These are phyloP conservation scores for Trematosphaeria pertusa DNA, from an alignment of 2,329 filamentous ascomycete genomes.

Conservation along the genomic window DNA sequence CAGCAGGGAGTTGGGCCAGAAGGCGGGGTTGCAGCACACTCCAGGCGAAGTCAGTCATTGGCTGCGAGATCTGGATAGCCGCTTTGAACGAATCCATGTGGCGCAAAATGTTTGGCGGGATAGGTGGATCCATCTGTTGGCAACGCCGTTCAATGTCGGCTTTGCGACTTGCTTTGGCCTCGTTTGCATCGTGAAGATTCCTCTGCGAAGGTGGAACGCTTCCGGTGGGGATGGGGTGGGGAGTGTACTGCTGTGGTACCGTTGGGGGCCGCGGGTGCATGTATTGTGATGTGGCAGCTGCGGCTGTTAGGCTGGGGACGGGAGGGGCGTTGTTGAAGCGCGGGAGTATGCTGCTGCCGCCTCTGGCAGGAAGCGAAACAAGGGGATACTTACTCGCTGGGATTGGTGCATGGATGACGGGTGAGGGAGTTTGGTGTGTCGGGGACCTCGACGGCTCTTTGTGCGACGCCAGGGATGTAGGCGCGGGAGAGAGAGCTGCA, in stretches of 20 bases:
- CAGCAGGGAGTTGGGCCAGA: constrained; percentile 68
- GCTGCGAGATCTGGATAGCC: constrained; percentile 71
- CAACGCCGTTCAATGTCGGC: constrained; percentile 76
- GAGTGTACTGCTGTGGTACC: constrained; percentile 43
- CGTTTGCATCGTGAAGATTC: constrained; percentile 68
- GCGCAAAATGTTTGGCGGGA: constrained; percentile 67
- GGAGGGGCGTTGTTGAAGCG: constrained; percentile 28
- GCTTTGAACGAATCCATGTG: constrained; percentile 78
- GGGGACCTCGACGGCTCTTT: constrained; percentile 34
- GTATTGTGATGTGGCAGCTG: constrained; percentile 38
- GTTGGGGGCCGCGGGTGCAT: constrained; percentile 41
- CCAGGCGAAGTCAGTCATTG: constrained; percentile 74
- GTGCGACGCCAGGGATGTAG: constrained; percentile 24
- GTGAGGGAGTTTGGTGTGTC: constrained; percentile 32
- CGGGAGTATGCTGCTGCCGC: constrained; percentile 20
- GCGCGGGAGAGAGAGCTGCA: constrained; percentile 21
- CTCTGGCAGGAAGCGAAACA: constrained; percentile 21
- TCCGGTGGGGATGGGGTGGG: constrained; percentile 30
- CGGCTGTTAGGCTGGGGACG: constrained; percentile 36
- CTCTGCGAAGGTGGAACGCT: constrained; percentile 52
- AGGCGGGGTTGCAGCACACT: constrained; percentile 71
- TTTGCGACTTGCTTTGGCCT: constrained; percentile 69
- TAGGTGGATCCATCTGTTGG: constrained; percentile 68
- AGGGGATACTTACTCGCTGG: constrained; percentile 44
- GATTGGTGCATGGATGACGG: constrained; percentile 41